A percentile compares a stretch with the other conserved stretches of the same genome.
Evolutionary conservation across 306 rosid genomes (phyloP).

Genomic region (Parietaria judaica): DNA sequence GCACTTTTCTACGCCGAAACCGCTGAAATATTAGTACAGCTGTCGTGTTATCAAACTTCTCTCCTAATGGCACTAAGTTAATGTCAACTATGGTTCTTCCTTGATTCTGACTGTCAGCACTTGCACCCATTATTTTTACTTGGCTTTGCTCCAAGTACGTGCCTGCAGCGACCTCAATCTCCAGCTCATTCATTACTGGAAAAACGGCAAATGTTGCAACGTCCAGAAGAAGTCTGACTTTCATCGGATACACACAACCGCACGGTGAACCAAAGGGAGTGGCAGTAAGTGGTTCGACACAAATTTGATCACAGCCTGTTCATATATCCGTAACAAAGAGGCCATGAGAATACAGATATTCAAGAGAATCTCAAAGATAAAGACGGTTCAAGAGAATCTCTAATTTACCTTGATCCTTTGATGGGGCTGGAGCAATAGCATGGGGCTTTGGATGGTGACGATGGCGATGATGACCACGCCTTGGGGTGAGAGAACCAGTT

Average conservation of each 20-base stretch:
- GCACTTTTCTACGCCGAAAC: slow-evolving; percentile 72
- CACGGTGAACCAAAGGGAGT: slow-evolving; percentile 91
- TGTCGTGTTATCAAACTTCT: slow-evolving; percentile 76
- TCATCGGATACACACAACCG: slow-evolving; percentile 95
- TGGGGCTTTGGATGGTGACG: slow-evolving; percentile 33
- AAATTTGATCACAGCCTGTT: slow-evolving; percentile 77
- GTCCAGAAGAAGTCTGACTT: slow-evolving; percentile 68
- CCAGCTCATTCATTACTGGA: slow-evolving; percentile 71
- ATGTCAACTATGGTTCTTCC: slow-evolving; percentile 68
- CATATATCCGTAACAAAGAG: slow-evolving; percentile 15
- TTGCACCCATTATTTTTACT: slow-evolving; percentile 94
- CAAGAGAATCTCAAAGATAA: too few relatives aligned
- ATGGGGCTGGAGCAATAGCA: slow-evolving; percentile 52
- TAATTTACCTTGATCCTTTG: slow-evolving; percentile 24
- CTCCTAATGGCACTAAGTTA: slow-evolving; percentile 83
- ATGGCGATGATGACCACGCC: slow-evolving; percentile 25
- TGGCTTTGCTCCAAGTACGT: slow-evolving; percentile 86
- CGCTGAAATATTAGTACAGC: slow-evolving; percentile 54
- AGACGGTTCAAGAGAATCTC: too few relatives aligned
- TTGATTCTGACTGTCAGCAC: slow-evolving; percentile 68
- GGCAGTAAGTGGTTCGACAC: slow-evolving; percentile 67
- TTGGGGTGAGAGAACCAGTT: slow-evolving; percentile 24
- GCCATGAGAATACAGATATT: background rate
- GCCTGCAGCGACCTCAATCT: slow-evolving; percentile 76
- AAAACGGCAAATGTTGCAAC: slow-evolving; percentile 63